Evolutionary conservation across 2,329 filamentous ascomycete genomes (phyloP).

Genomic region (Xylariaceae sp.): DNA sequence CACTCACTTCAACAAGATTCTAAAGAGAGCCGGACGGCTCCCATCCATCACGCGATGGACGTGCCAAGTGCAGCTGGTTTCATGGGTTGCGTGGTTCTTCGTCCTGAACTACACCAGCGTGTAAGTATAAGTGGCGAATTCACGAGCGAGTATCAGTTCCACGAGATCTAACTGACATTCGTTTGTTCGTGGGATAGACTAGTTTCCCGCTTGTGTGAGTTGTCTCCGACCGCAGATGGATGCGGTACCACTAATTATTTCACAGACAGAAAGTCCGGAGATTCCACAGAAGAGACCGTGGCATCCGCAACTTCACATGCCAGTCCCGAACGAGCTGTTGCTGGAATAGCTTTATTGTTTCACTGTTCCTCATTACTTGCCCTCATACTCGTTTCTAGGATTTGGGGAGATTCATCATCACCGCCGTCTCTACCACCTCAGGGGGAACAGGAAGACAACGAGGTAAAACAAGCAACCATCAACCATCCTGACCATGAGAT

Average conservation of each 20-base stretch:
- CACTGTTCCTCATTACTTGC: background rate
- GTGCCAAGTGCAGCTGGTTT: slow-evolving; percentile 2
- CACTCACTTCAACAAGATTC: background rate
- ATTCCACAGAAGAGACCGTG: background rate
- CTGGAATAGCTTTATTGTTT: slow-evolving; percentile 1
- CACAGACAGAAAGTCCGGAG: background rate
- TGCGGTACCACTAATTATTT: background rate
- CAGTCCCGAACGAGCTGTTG: background rate
- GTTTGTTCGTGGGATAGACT: background rate
- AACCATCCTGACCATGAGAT: background rate
- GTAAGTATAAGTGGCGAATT: background rate
- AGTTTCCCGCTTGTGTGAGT: slow-evolving; percentile 3
- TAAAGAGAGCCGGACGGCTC: background rate
- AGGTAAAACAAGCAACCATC: background rate
- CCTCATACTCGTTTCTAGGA: background rate
- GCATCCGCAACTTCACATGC: background rate
- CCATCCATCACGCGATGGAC: slow-evolving; percentile 4
- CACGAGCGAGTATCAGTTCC: background rate
- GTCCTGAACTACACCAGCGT: slow-evolving; percentile 7
- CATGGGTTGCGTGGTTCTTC: slow-evolving; percentile 6
- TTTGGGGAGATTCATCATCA: background rate
- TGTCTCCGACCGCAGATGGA: background rate
- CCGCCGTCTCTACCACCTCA: background rate
- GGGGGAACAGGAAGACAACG: background rate
- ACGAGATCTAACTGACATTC: background rate